Evolutionary conservation across 2,329 filamentous ascomycete genomes (phyloP).

Genomic region (Fusarium continuum): DNA sequence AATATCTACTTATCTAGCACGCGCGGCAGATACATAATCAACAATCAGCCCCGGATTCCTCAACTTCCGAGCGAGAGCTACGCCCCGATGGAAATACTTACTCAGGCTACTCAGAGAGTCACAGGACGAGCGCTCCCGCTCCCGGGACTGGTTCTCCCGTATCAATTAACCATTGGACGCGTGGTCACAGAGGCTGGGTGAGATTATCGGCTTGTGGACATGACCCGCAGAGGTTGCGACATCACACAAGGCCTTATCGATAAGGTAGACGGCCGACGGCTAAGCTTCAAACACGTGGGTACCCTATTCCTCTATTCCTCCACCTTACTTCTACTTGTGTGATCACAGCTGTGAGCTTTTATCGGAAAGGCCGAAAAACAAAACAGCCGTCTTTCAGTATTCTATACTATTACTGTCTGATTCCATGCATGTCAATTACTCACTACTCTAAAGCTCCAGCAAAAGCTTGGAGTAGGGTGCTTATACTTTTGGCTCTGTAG

Average conservation of each 20-base stretch:
- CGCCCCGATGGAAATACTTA: neutral
- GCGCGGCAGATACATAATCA: neutral
- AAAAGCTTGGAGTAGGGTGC: too few relatives aligned
- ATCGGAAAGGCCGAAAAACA: too few relatives aligned
- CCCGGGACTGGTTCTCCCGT: neutral
- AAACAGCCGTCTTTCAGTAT: too few relatives aligned
- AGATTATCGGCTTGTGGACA: conserved; percentile 29
- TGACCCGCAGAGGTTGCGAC: too few relatives aligned
- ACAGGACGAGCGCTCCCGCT: neutral
- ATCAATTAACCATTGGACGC: conserved; percentile 14
- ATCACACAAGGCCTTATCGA: conserved; percentile 13
- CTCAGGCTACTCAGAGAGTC: neutral
- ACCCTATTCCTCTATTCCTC: neutral
- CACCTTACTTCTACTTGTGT: too few relatives aligned
- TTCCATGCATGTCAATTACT: too few relatives aligned
- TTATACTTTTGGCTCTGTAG: too few relatives aligned
- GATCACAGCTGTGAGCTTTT: too few relatives aligned
- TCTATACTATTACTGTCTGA: too few relatives aligned
- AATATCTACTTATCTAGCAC: neutral
- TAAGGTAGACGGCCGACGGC: neutral
- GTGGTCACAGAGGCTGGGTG: conserved; percentile 31
- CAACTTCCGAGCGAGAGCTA: conserved; percentile 16
- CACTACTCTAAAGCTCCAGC: too few relatives aligned
- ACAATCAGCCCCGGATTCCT: conserved; percentile 1
- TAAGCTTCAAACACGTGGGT: conserved; percentile 6